phyloP scores from a whole-genome alignment of 768 basidiomycete genomes.

The Exsudoporus frostii region DNA sequence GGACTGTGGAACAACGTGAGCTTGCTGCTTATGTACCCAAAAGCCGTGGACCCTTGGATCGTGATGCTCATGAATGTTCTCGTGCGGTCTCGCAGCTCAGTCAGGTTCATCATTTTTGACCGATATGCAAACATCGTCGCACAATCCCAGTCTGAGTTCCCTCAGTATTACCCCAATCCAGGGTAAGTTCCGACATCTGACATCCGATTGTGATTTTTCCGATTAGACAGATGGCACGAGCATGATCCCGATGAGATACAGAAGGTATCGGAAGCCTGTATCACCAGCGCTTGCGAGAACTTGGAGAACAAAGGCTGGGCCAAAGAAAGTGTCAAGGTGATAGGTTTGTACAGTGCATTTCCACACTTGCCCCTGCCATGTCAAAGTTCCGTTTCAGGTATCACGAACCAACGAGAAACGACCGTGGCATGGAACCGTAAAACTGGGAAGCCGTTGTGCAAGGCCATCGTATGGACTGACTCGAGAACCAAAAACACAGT shows the following conservation, averaged over 20 bases:
- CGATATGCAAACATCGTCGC: conserved; percentile 82
- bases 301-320: conserved; percentile 77
- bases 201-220: not conserved
- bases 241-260: conserved; percentile 87
- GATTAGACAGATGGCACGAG: conserved; percentile 78
- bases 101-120: conserved; percentile 91
- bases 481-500: conserved; percentile 87
- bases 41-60: not conserved
- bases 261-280: conserved; percentile 68
- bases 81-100: conserved; percentile 52
- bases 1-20: conserved; percentile 94
- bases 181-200: conserved; percentile 46
- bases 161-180: conserved; percentile 88
- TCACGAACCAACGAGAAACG: conserved; percentile 98
- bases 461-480: conserved; percentile 95
- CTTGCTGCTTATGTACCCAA: conserved; percentile 5
- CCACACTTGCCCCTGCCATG: not conserved
- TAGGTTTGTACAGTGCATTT: conserved; percentile 56
- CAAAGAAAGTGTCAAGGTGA: conserved; percentile 81
- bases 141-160: conserved; percentile 89
- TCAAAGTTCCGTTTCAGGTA: conserved; percentile 48
- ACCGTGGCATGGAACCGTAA: conserved; percentile 88
- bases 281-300: conserved; percentile 64
- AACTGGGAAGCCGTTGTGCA: conserved; percentile 86
- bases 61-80: conserved; percentile 1